phyloP scores from a whole-genome alignment of 768 basidiomycete species.

The Lentinula edodes region DNA sequence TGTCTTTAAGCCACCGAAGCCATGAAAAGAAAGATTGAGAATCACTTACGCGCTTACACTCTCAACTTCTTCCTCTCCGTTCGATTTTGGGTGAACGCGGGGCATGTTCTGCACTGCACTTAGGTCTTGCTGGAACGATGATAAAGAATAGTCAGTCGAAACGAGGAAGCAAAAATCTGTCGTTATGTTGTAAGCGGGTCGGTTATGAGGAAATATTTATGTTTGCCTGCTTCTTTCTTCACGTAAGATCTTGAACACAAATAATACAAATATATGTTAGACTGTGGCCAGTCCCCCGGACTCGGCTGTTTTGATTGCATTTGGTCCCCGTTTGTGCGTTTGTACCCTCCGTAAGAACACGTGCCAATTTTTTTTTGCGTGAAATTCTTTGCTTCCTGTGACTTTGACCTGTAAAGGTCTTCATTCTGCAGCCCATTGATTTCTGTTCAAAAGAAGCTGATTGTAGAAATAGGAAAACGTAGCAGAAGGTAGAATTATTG shows the following conservation, averaged over 20 bases:
- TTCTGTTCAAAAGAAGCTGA: background rate
- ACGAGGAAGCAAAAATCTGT: background rate
- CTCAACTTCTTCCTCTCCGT: background rate
- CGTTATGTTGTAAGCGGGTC: conserved; percentile 4
- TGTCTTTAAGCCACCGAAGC: background rate
- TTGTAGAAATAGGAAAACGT: no score
- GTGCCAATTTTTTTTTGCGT: background rate
- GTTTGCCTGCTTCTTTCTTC: conserved; percentile 1
- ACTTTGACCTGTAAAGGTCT: no score
- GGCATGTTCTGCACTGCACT: background rate
- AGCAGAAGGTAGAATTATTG: background rate
- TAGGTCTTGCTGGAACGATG: background rate
- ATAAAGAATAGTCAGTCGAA: background rate
- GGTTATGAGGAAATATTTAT: conserved; percentile 1
- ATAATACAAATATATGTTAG: background rate
- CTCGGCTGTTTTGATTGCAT: background rate
- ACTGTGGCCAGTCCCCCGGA: conserved; percentile 6
- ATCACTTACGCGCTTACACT: background rate
- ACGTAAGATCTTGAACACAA: background rate
- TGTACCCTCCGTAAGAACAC: background rate
- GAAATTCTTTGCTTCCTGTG: no score
- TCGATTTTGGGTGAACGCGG: conserved; percentile 1
- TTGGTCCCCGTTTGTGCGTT: background rate
- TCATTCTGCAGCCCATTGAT: background rate
- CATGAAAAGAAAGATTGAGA: background rate